These are phyloP conservation scores for Xylariaceae sp. DNA, from an alignment of 2,329 filamentous ascomycete species.

Conservation along the genomic window DNA sequence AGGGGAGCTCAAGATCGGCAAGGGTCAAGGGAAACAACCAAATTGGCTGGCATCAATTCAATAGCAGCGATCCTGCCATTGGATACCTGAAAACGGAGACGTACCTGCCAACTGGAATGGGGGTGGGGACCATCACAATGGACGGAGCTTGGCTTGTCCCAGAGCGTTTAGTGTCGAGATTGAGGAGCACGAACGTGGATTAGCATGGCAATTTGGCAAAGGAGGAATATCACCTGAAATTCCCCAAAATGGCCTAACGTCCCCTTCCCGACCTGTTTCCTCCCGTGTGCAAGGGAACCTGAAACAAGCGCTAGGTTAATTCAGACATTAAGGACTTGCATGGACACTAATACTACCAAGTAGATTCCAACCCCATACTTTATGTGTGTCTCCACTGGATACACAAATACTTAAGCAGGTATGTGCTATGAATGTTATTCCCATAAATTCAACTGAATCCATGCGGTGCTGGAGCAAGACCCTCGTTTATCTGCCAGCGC, in stretches of 20 bases:
- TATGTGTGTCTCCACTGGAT: too few species aligned
- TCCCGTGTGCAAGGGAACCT: background rate
- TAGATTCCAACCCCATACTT: too few species aligned
- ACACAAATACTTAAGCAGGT: too few species aligned
- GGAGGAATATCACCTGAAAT: background rate
- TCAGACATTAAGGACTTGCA: background rate
- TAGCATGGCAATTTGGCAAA: background rate
- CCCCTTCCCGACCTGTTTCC: background rate
- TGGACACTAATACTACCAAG: too few species aligned
- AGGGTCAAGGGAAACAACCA: constrained; percentile 7
- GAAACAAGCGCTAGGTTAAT: background rate
- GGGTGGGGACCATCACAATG: background rate
- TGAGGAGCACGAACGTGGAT: background rate
- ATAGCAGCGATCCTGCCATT: constrained; percentile 4
- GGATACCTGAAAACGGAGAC: constrained; percentile 8
- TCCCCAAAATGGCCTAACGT: background rate
- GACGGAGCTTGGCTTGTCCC: background rate
- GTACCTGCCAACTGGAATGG: background rate
- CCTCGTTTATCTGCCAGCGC: too few species aligned
- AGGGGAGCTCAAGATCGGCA: constrained; percentile 3
- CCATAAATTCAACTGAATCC: too few species aligned
- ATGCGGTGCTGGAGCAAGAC: too few species aligned
- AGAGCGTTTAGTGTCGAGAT: background rate
- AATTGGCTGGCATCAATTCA: background rate
- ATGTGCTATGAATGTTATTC: too few species aligned